Evolutionary conservation across 306 rosid genomes (phyloP), one percentile per base, ranked within the genome.

Genomic region (Erythrophleum fordii): DNA sequence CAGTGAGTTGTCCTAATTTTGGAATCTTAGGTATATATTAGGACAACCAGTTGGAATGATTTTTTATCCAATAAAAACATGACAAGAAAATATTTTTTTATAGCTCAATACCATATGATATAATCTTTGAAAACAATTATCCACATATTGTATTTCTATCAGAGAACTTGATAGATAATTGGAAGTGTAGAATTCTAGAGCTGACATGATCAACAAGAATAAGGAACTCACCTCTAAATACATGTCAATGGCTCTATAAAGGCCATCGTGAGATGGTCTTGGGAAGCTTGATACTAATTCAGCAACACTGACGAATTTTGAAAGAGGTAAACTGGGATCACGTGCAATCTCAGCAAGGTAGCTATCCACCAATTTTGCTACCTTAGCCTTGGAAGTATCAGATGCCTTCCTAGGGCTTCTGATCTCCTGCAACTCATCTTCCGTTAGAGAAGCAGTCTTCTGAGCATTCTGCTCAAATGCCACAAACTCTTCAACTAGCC

Each of bases 181-280:
- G 34, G 34, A 31, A 1, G 34, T 31, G 4, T 4, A 31, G 1
- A 1, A 31, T 31, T 31, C 34, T 31, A 31, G 34, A 31, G 34
- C 4, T 31, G 34, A 31, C 34, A 31, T 1, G 14, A 6, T 14
- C 4, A 48, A 48, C n/a, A 48, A 14, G 53, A 14, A 6, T 14
- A 58, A 58, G 26, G 34, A 59, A 5, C 18, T 59, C 18, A 59
- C 66, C 66, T 59, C 26, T 26, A 59, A 28, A 14, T 59, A 59
- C 66, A 26, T 28, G 35, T 26, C 66, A 59, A 59, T 26, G n/a
- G 66, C 66, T 59, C 66, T 59, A 26, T 59, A 59, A 28, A 59
- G 66, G 66, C 66, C 37, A 59, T 59, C 66, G 26, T 59, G 66
- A 25, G 66, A 59, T 59, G 66, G 66, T 59, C 66, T 59, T 4